Evolutionary conservation across 2,329 filamentous ascomycete genomes (phyloP).

Genomic region (Apiospora phragmitis): DNA sequence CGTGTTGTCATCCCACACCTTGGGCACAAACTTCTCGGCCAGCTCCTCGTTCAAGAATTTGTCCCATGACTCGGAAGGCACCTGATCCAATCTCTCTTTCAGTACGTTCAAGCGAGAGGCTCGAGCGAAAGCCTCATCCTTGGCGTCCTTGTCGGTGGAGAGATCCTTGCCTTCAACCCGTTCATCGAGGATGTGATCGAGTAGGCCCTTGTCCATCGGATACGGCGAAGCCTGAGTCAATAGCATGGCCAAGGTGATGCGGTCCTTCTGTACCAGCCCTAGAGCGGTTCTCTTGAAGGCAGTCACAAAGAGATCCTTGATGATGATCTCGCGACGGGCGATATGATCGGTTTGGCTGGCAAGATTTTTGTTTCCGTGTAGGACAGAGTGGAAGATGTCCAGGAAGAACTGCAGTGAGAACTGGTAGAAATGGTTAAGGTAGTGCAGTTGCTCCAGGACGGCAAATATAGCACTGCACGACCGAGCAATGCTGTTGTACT

Average conservation of each 20-base stretch:
- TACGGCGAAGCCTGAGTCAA: slow-evolving; percentile 95
- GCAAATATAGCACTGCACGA: slow-evolving; percentile 98
- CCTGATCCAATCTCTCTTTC: slow-evolving; percentile 67
- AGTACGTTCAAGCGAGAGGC: slow-evolving; percentile 71
- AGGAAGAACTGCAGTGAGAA: slow-evolving; percentile 98
- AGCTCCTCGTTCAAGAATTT: slow-evolving; percentile 82
- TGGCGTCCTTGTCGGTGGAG: slow-evolving; percentile 65
- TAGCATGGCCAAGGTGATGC: slow-evolving; percentile 91
- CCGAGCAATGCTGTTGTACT: slow-evolving; percentile 90
- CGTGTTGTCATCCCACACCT: slow-evolving; percentile 67
- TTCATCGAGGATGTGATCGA: slow-evolving; percentile 83
- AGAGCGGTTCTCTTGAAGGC: slow-evolving; percentile 93
- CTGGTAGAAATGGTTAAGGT: slow-evolving; percentile 99
- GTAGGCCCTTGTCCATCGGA: slow-evolving; percentile 86
- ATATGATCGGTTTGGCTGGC: slow-evolving; percentile 73
- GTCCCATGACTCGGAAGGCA: slow-evolving; percentile 70
- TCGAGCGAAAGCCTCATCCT: slow-evolving; percentile 67
- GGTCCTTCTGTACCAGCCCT: slow-evolving; percentile 88
- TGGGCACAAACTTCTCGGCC: slow-evolving; percentile 81
- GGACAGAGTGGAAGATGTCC: slow-evolving; percentile 92
- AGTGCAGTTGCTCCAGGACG: slow-evolving; percentile 93
- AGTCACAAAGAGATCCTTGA: slow-evolving; percentile 87
- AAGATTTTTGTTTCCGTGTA: slow-evolving; percentile 76
- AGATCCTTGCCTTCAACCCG: slow-evolving; percentile 75
- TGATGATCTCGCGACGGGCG: slow-evolving; percentile 81